Conservation (phyloP, 192 early-diverging fungal species). For the Coemansia sp. region DNA sequence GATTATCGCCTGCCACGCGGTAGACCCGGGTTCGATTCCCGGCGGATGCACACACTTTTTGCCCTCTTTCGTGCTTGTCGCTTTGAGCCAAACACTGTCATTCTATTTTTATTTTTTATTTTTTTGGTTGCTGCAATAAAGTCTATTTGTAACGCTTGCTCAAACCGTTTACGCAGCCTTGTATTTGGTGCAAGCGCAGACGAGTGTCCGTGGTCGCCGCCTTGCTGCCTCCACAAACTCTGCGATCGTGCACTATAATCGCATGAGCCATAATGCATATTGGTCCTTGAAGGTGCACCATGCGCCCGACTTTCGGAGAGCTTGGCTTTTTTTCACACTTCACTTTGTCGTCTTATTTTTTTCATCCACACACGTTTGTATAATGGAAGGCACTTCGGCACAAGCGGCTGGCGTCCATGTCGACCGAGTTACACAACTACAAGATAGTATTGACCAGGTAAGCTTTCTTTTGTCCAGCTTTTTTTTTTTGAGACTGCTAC, state of each 20-base stretch:
- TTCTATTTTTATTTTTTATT: no score
- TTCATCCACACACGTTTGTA: not conserved
- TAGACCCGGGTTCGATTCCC: conserved; percentile 83
- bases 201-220: not conserved
- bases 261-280: not conserved
- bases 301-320: no score
- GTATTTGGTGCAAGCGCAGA: conserved; percentile 31
- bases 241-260: no score
- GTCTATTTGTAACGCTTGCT: not conserved
- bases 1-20: conserved; percentile 76
- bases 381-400: conserved; percentile 33
- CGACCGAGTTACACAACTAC: conserved; percentile 57
- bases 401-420: conserved; percentile 44
- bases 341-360: not conserved
- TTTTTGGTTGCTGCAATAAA: not conserved
- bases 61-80: no score
- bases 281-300: not conserved
- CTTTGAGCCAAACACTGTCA: no score
- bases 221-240: conserved; percentile 24
- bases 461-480: not conserved
- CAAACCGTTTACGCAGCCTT: conserved; percentile 19
- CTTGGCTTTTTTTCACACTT: no score
- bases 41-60: conserved; percentile 58
- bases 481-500: not conserved
- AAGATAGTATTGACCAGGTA: conserved; percentile 57